Conservation (phyloP, 2,329 filamentous ascomycete species). For the Lecanosticta acicola region DNA sequence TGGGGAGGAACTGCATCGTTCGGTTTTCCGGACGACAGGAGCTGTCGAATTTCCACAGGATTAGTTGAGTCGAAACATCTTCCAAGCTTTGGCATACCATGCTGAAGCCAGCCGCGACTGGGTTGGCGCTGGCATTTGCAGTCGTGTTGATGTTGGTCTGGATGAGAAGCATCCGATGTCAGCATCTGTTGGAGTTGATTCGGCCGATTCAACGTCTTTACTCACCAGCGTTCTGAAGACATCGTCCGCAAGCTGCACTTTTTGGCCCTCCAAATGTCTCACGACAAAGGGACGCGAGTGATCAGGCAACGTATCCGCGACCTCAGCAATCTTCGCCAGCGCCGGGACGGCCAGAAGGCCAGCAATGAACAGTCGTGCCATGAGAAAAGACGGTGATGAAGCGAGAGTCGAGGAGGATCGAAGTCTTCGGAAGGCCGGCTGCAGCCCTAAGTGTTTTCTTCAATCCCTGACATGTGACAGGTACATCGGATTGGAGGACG, state of each 20-base stretch:
- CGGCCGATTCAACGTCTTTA: too few species aligned
- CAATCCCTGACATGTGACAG: neutral
- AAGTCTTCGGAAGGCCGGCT: constrained; percentile 4
- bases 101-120: constrained; percentile 3
- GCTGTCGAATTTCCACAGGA: too few species aligned
- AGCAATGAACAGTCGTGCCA: neutral
- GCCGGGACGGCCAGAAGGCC: neutral
- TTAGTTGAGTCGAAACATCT: too few species aligned
- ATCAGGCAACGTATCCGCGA: constrained; percentile 1
- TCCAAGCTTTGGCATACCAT: too few species aligned
- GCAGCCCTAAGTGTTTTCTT: constrained; percentile 7
- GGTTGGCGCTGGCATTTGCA: constrained; percentile 1
- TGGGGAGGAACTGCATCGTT: constrained; percentile 5
- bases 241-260: constrained; percentile 6
- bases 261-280: constrained; percentile 4
- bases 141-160: constrained; percentile 5
- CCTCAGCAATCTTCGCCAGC: constrained; percentile 3
- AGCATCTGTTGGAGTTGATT: too few species aligned
- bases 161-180: too few species aligned
- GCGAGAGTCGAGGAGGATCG: too few species aligned
- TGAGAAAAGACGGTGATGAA: too few species aligned
- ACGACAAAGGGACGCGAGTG: constrained; percentile 2
- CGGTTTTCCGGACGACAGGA: constrained; percentile 6
- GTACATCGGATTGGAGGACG: too few species aligned
- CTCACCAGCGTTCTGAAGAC: constrained; percentile 4